These are phyloP conservation scores for Diplogelasinospora grovesii DNA, from an alignment of 495 filamentous ascomycete species.

Conservation along the genomic window DNA sequence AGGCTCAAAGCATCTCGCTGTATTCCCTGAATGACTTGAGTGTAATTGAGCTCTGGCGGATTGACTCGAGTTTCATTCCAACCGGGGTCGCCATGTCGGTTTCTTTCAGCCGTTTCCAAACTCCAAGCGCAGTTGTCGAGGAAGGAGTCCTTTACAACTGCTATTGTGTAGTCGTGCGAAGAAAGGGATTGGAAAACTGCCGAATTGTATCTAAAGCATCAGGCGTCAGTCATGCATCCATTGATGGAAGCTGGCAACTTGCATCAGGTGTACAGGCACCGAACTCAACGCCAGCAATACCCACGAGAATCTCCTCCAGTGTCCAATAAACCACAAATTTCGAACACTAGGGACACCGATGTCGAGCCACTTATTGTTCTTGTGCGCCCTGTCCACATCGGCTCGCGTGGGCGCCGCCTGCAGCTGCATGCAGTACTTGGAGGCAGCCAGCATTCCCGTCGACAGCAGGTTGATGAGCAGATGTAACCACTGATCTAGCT, in stretches of 20 bases:
- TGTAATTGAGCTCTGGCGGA: constrained; percentile 11
- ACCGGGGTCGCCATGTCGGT: constrained; percentile 1
- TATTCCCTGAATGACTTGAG: constrained; percentile 12
- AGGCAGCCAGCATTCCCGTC: constrained; percentile 33
- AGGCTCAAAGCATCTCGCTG: constrained; percentile 11
- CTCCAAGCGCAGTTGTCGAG: constrained; percentile 11
- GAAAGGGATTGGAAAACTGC: constrained; percentile 34
- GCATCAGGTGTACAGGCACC: constrained; percentile 31
- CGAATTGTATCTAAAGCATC: constrained; percentile 34
- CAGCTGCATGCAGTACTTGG: constrained; percentile 36
- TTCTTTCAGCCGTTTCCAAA: constrained; percentile 1
- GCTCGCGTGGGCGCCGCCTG: constrained; percentile 31
- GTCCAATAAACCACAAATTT: constrained; percentile 25
- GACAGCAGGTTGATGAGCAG: constrained; percentile 24
- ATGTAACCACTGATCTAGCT: constrained; percentile 17
- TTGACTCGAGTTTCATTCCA: constrained; percentile 15
- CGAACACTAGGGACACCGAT: constrained; percentile 34
- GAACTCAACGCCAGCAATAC: constrained; percentile 23
- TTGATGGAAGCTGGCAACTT: not conserved
- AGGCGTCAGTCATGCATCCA: too few relatives aligned
- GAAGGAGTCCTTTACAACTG: constrained; percentile 14
- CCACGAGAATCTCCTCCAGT: constrained; percentile 23
- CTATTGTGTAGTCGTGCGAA: constrained; percentile 29
- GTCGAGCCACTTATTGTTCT: constrained; percentile 28
- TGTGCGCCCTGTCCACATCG: constrained; percentile 33